These are phyloP conservation scores for Volutella citrinella DNA, from an alignment of 2,329 filamentous ascomycete genomes.

Conservation along the genomic window DNA sequence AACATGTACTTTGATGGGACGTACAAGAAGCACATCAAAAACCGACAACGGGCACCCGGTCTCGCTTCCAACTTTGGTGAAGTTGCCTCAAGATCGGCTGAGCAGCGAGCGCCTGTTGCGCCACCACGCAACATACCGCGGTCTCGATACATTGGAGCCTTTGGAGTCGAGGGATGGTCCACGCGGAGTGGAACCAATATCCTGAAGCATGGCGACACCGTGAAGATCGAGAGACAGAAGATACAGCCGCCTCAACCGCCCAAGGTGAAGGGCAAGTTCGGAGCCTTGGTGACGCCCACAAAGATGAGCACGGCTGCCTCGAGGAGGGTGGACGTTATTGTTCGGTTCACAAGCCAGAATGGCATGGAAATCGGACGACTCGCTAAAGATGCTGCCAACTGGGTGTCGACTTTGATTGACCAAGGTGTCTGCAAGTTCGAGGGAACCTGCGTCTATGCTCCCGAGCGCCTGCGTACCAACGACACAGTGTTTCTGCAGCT, in stretches of 20 bases:
- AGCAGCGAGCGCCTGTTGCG: constrained; percentile 11
- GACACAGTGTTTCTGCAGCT: constrained; percentile 94
- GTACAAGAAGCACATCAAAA: constrained; percentile 51
- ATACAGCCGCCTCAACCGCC: constrained; percentile 56
- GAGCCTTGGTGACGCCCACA: constrained; percentile 28
- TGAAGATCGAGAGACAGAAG: constrained; percentile 84
- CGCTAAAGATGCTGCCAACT: constrained; percentile 81
- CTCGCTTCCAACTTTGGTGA: too few species aligned
- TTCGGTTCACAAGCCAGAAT: constrained; percentile 78
- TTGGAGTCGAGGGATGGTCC: constrained; percentile 89
- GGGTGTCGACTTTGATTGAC: constrained; percentile 90
- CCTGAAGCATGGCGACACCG: constrained; percentile 75
- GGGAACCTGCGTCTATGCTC: constrained; percentile 83
- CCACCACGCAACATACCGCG: constrained; percentile 6
- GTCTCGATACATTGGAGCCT: constrained; percentile 78
- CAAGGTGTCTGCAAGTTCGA: constrained; percentile 87
- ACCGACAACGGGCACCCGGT: constrained; percentile 11
- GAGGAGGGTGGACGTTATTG: constrained; percentile 78
- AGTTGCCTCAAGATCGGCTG: constrained; percentile 5
- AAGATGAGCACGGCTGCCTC: constrained; percentile 49
- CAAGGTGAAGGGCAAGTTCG: constrained; percentile 43
- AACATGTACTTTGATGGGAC: constrained; percentile 71
- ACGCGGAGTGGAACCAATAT: constrained; percentile 77
- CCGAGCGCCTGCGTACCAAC: constrained; percentile 80
- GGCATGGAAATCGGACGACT: constrained; percentile 85